These are phyloP conservation scores for Scheffersomyces lignicola DNA, from an alignment of 1,139 yeast genomes.

Conservation along the genomic window DNA sequence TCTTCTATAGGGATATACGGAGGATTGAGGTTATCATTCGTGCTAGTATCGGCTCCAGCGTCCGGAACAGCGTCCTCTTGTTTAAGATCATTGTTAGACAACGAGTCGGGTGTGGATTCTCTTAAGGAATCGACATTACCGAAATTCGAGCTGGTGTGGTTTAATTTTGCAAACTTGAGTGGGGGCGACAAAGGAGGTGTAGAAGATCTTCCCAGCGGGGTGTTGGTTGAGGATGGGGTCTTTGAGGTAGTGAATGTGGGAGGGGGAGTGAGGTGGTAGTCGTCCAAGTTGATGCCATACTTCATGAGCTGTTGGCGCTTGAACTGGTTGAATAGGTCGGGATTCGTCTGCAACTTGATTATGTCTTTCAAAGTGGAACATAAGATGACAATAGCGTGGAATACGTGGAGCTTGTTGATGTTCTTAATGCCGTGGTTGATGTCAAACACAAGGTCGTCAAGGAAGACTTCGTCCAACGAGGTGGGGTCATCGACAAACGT, in stretches of 20 bases:
- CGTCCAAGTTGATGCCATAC: constrained; percentile 21
- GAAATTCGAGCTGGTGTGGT: constrained; percentile 5
- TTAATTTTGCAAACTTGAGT: constrained; percentile 18
- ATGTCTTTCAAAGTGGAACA: constrained; percentile 32
- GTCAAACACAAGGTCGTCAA: constrained; percentile 39
- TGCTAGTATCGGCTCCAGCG: neutral
- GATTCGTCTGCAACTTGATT: constrained; percentile 29
- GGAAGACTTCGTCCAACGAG: constrained; percentile 32
- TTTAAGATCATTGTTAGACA: constrained; percentile 8
- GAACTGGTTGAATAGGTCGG: constrained; percentile 24
- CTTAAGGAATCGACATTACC: constrained; percentile 8
- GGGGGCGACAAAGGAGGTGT: constrained; percentile 24
- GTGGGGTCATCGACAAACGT: constrained; percentile 47
- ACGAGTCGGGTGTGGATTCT: constrained; percentile 15
- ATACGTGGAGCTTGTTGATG: constrained; percentile 35
- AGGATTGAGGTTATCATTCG: constrained; percentile 8
- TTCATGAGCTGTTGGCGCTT: constrained; percentile 27
- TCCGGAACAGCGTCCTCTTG: constrained; percentile 3
- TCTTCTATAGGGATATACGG: constrained; percentile 26
- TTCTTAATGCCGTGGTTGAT: constrained; percentile 29
- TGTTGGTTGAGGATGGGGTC: neutral
- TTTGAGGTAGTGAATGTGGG: neutral
- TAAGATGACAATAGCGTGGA: constrained; percentile 38
- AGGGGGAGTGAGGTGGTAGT: constrained; percentile 3
- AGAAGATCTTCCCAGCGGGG: constrained; percentile 7